phyloP scores from a whole-genome alignment of 495 filamentous ascomycete genomes.

The Darksidea phi region DNA sequence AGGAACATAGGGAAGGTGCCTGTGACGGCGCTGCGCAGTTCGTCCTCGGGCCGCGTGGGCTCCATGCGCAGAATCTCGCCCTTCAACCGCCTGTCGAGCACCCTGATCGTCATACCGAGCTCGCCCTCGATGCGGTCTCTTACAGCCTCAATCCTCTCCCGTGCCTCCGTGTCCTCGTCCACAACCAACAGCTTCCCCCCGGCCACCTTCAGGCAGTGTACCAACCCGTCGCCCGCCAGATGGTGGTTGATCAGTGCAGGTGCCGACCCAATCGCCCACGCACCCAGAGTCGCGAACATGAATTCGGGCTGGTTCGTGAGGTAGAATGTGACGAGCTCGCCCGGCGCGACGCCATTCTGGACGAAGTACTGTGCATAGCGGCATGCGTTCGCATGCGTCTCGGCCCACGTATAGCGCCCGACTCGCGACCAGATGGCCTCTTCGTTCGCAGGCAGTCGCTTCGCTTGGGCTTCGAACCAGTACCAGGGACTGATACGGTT shows the following conservation, averaged over 20 bases:
- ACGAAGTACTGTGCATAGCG: constrained; percentile 68
- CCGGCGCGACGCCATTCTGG: constrained; percentile 57
- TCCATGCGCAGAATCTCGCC: constrained; percentile 51
- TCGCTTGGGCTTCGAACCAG: constrained; percentile 58
- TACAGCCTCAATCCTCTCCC: constrained; percentile 56
- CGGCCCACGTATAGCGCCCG: constrained; percentile 61
- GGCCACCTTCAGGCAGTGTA: constrained; percentile 67
- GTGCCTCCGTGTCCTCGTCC: constrained; percentile 59
- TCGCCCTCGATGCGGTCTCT: constrained; percentile 49
- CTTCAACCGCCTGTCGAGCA: constrained; percentile 51
- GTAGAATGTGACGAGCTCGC: constrained; percentile 69
- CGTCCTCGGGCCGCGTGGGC: constrained; percentile 51
- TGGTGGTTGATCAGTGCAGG: constrained; percentile 75
- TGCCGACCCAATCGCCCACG: constrained; percentile 63
- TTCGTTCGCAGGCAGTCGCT: constrained; percentile 49
- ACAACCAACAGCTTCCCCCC: constrained; percentile 61
- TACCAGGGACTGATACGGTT: constrained; percentile 63
- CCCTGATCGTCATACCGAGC: constrained; percentile 55
- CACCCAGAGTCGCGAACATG: constrained; percentile 60
- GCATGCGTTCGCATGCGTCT: constrained; percentile 55
- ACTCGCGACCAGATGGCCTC: constrained; percentile 66
- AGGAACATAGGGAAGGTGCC: constrained; percentile 56
- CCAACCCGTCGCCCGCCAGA: constrained; percentile 60
- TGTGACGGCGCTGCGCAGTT: constrained; percentile 49
- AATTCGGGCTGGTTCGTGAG: constrained; percentile 69